Evolutionary conservation across 2,329 filamentous ascomycete genomes (phyloP), one percentile per base, ranked within the genome.

Genomic region (Cyphellophora europaea): DNA sequence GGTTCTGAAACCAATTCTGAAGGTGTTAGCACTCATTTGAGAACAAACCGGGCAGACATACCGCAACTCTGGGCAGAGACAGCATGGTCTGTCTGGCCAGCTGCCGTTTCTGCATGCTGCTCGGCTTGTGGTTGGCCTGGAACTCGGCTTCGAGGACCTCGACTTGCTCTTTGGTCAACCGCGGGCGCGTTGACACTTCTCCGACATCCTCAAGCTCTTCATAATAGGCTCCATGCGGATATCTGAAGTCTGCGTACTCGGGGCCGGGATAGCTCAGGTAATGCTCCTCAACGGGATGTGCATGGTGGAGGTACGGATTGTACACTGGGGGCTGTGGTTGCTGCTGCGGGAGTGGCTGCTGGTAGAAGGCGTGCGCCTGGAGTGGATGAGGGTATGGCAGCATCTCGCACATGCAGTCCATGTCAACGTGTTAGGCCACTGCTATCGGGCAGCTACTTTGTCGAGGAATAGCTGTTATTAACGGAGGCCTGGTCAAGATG

Each of bases 1-100:
- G 59, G 44, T 69, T 69, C 44, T 69, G 66, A 47, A 68, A 69
- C 66, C 66, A 69, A 42, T 69, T 69, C 66, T 69, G 40, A 27
- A n/a, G n/a, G 40, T 43, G 44, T 42, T 30, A 49, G 31, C 19
- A 28, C 5, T n/a, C 30, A 5, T 3, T 18, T 38, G 30, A 37
- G 30, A 35, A 6, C 8, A 11, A n/a, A 23, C 18, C 21, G 32
- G 17, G 5, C 17, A 33, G 27, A 62, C 65, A 42, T 55, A 69
- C 66, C 38, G 65, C 65, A 46, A 69, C 65, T 36, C 66, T 59
- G 27, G 61, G 63, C 27, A 67, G 51, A 35, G 63, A 65, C 30
- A 69, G 53, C 28, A 66, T 66, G 6, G 66, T 67, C 42, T 64
- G 61, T 37, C 60, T 52, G 2, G 66, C 66, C 43, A 69, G 55